These are phyloP conservation scores for Corchorus olitorius DNA, from an alignment of 345 rosid species.

Conservation along the genomic window DNA sequence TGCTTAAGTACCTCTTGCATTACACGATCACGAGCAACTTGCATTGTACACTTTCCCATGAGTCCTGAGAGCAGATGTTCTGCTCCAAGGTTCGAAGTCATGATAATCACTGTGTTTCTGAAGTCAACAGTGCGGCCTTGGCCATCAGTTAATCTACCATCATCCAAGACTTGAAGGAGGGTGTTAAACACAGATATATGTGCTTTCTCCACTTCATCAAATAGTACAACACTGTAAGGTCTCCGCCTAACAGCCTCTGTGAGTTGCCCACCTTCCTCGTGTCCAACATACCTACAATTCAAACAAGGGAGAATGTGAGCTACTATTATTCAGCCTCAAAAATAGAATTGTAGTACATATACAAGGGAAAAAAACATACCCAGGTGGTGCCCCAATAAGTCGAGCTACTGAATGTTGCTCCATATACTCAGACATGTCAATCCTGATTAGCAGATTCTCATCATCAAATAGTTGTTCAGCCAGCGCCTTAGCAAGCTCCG, in stretches of 20 bases:
- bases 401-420: constrained; percentile 86
- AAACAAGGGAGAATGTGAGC: neutral
- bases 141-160: constrained; percentile 85
- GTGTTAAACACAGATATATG: constrained; percentile 85
- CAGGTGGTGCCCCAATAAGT: constrained; percentile 88
- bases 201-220: constrained; percentile 96
- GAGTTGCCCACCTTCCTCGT: constrained; percentile 93
- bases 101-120: constrained; percentile 75
- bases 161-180: constrained; percentile 91
- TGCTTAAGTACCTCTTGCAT: constrained; percentile 61
- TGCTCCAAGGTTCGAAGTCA: constrained; percentile 96
- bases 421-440: constrained; percentile 90
- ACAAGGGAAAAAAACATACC: constrained; percentile 37
- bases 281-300: constrained; percentile 73
- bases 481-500: constrained; percentile 90
- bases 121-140: constrained; percentile 93
- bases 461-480: constrained; percentile 92
- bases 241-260: constrained; percentile 91
- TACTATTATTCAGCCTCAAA: neutral
- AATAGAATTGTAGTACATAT: neutral
- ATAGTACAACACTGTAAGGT: constrained; percentile 78
- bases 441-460: constrained; percentile 72
- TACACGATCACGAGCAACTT: constrained; percentile 79
- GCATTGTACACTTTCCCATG: constrained; percentile 69
- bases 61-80: constrained; percentile 80